Evolutionary conservation across 495 filamentous ascomycete species (phyloP), one percentile per base, ranked within the genome.

Genomic region (Tetracladium setigerum): DNA sequence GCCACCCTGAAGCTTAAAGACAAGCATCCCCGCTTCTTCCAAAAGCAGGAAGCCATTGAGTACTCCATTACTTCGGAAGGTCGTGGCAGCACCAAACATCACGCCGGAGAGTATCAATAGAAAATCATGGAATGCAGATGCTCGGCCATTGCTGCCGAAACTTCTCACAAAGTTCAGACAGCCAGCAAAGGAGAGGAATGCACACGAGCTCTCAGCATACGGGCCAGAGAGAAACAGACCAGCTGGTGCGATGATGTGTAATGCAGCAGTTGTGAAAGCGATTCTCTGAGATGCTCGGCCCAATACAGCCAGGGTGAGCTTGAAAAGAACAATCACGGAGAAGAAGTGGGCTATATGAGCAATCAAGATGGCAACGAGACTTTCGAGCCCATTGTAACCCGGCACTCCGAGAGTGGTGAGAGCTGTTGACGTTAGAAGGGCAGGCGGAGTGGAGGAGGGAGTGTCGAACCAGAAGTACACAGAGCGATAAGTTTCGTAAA

Each of bases 161-260:
- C 81, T 76, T 31, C 72, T 74, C 2, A 79, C 72, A 61, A 90
- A 91, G 50, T 86, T 56, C 31, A 86, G 77, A 49, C 72, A 79
- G 6, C 90, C 94, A 2, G 65, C 38, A 50, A 97, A 86, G 38
- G 83, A 83, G 24, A 95, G 65, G 7, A 92, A 69, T 1, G 91
- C 80, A 60, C 87, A 95, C 1, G 83, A 59, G 39, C 84, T 78
- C 65, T 98, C 94, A 16, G 78, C 74, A 56, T 89, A 92, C 0
- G 94, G 92, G 1, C 90, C 86, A 0, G 84, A 89, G 22, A 98
- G 78, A 59, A 97, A 96, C 2, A 95, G 64, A 9, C 90, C 91
- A 7, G 87, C 92, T 0, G 94, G 92, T 4, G 81, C 87, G 17
- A 97, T 56, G 35, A 95, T 78, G 60, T 96, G 87, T 30, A 97